phyloP scores from a whole-genome alignment of 2,329 filamentous ascomycete species.

The Coniella vitis region DNA sequence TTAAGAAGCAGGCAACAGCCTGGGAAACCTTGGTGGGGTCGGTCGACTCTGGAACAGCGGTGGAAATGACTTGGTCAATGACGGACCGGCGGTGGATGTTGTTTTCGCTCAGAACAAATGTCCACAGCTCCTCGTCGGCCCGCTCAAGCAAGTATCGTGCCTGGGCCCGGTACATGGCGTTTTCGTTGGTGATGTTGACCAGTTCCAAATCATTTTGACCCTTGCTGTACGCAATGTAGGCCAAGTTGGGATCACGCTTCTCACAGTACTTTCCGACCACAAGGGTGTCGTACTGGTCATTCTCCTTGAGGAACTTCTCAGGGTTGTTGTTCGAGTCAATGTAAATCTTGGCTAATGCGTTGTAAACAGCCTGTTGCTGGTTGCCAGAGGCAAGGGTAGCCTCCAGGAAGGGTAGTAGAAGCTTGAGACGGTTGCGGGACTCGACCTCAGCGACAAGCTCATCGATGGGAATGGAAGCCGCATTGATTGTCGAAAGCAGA shows the following conservation, averaged over 20 bases:
- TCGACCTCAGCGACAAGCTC: conserved; percentile 94
- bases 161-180: conserved; percentile 99
- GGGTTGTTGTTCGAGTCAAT: conserved; percentile 98
- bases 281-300: conserved; percentile 91
- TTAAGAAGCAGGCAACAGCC: conserved; percentile 87
- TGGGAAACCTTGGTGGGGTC: conserved; percentile 94
- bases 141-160: conserved; percentile 90
- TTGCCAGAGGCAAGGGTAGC: conserved; percentile 82
- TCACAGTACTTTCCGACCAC: conserved; percentile 96
- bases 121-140: conserved; percentile 85
- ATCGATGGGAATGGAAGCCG: conserved; percentile 82
- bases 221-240: conserved; percentile 91
- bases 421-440: conserved; percentile 87
- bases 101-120: conserved; percentile 89
- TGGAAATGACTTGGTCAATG: conserved; percentile 92
- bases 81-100: conserved; percentile 92
- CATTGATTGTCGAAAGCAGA: conserved; percentile 76
- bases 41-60: conserved; percentile 84
- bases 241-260: conserved; percentile 94
- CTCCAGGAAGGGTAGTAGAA: conserved; percentile 93
- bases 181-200: conserved; percentile 97
- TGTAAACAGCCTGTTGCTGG: conserved; percentile 94
- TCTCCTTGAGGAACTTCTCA: conserved; percentile 95
- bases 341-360: conserved; percentile 97
- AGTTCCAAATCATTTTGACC: conserved; percentile 96